Base-by-base conservation (phyloP, 129 eudicot species). In the Tagetes erecta region DNA sequence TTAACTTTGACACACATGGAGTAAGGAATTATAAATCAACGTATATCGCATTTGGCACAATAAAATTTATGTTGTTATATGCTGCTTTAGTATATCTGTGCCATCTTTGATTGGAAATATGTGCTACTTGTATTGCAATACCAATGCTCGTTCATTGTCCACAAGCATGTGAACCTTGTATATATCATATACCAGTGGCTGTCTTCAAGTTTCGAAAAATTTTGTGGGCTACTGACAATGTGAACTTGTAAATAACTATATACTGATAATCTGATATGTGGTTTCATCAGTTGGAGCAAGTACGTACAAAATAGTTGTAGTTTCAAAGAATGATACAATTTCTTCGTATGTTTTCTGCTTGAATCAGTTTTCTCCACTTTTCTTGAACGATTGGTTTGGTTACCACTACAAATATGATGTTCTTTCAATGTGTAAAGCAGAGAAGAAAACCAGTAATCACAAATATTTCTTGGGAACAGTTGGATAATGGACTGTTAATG, bases 11-110 rank as follows among this genome's bases (percentile, higher is more conserved):
- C 27, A 20, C 27, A 20, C 27, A 20, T 20, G 27, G 27, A 20
- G 27, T 20, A 20, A 20, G 27, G 27, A 20, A 20, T 20, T 20
- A 20, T 20, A 20, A 20, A 20, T 20, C 27, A 20, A 20, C 27
- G 27, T 20, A 20, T 20, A 20, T 51, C 45, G 34, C 39, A n/a
- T 30, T 4, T 51, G 34, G 45, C 35, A 9, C 20, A 33, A 1
- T 37, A 46, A 36, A 46, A 74, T 36, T 47, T 45, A 42, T 74
- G 46, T 44, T 46, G 35, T 45, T 51, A 51, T 52, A 52, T 70
- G 75, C 27, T 70, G 36, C 12, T 70, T 52, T 14, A 8, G 45
- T 47, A 62, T 58, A 47, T 47, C 2, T 3, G 52, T 47, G 52
- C 3, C 52, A 8, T 47, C 52, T 47, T n/a, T 51, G 4, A 13